Evolutionary conservation across 495 filamentous ascomycete genomes (phyloP).

Genomic region (Hypoxylon trugodes): DNA sequence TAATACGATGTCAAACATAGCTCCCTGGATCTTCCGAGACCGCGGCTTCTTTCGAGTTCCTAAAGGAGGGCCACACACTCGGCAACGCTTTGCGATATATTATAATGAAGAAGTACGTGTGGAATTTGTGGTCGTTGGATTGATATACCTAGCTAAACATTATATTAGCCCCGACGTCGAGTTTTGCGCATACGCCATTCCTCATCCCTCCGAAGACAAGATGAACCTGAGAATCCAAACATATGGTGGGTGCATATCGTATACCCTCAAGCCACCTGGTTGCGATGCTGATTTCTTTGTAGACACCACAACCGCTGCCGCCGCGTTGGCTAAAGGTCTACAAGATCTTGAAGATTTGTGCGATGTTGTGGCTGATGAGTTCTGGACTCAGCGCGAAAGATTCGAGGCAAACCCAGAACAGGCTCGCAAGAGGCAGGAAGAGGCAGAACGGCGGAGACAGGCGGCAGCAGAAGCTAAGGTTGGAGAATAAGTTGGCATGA

Average conservation of each 20-base stretch:
- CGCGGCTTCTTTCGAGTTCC: conserved; percentile 82
- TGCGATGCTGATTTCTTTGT: conserved; percentile 11
- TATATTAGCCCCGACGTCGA: conserved; percentile 83
- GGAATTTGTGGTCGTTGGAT: background rate
- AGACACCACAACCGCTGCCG: conserved; percentile 82
- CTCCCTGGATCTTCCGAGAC: conserved; percentile 75
- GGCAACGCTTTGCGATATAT: conserved; percentile 93
- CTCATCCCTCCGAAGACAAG: conserved; percentile 92
- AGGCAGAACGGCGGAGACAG: conserved; percentile 11
- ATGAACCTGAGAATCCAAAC: conserved; percentile 99
- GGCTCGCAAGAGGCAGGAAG: conserved; percentile 21
- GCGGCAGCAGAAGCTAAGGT: background rate
- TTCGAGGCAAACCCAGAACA: conserved; percentile 58
- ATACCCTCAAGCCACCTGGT: background rate
- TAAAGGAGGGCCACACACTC: conserved; percentile 91
- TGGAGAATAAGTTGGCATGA: conserved; percentile 5
- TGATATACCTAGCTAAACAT: conserved; percentile 14
- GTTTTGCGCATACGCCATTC: conserved; percentile 97
- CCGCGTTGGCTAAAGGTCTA: conserved; percentile 89
- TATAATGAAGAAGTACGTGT: conserved; percentile 95
- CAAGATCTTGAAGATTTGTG: conserved; percentile 88
- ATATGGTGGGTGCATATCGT: conserved; percentile 69
- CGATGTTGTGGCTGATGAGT: conserved; percentile 89
- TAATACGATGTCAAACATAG: conserved; percentile 49
- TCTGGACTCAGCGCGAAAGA: conserved; percentile 69